Evolutionary conservation across 345 rosid genomes (phyloP), one percentile per base, ranked within the genome.

Genomic region (Punica granatum): DNA sequence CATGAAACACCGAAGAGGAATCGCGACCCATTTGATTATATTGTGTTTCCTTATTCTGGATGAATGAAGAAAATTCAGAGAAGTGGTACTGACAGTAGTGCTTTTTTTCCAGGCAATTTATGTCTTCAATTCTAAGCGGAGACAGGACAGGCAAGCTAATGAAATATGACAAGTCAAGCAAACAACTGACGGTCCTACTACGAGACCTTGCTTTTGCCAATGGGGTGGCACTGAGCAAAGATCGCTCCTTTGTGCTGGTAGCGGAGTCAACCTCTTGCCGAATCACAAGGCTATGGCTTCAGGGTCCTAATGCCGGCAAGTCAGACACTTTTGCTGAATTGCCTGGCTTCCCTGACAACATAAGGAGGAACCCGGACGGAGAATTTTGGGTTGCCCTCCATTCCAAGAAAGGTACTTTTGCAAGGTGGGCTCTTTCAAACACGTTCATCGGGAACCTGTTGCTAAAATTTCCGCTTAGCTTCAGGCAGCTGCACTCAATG

Each of bases 301-400:
- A 44, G 25, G 85, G 80, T 67, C 79, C 85, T 23, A 72, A 76
- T 13, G 67, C 78, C 13, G 79, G 80, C 51, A 73, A 75, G n/a
- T 70, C 58, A 0, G 84, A 84, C 25, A 70, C 78, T 58, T 86
- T 88, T 61, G 81, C 83, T 1, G 67, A 84, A 76, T 77, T 91
- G 64, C 84, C 86, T 0, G 92, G 92, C 63, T 80, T 80, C 56
- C 90, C 96, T 0, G 91, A 87, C 77, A 85, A 88, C 74, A 68
- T 88, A 7, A 75, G 86, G 75, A 86, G 83, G 70, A 84, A 80
- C 73, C 28, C 75, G 0, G 66, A 77, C 1, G 92, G 92, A 64
- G 91, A 88, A 4, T 87, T 85, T 41, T 87, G 97, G 97, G 91
- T 91, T 0, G 92, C 87, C 5, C 63, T 90, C 84, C 95, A 90